Evolutionary conservation across 1,284 basidiomycete species (phyloP).

Genomic region (Naganishia sp.): DNA sequence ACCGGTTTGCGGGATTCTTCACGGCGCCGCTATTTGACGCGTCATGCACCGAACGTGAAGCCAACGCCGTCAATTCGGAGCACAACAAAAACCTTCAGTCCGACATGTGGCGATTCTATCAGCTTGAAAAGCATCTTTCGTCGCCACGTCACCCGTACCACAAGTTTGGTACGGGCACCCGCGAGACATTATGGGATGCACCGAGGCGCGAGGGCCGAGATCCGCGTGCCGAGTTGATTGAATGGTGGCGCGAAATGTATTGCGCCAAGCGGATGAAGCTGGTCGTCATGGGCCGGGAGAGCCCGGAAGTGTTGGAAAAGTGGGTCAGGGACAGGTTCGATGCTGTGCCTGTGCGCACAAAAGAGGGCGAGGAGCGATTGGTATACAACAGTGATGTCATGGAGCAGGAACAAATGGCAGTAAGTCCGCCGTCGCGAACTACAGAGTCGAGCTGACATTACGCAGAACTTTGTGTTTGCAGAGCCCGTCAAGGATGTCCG

Average conservation of each 20-base stretch:
- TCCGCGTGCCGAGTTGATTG: constrained; percentile 83
- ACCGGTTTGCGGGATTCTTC: constrained; percentile 93
- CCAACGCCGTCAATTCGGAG: constrained; percentile 96
- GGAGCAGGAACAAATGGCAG: constrained; percentile 70
- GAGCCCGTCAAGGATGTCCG: constrained; percentile 92
- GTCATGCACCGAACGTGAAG: constrained; percentile 88
- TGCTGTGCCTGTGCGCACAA: constrained; percentile 46
- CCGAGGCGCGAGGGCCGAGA: constrained; percentile 68
- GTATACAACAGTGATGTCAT: constrained; percentile 75
- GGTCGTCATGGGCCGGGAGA: constrained; percentile 84
- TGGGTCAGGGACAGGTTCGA: constrained; percentile 51
- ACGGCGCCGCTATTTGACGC: constrained; percentile 82
- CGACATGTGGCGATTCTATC: constrained; percentile 97
- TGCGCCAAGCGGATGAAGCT: constrained; percentile 92
- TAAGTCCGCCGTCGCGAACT: constrained; percentile 55
- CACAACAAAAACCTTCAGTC: constrained; percentile 96
- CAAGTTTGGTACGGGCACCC: constrained; percentile 91
- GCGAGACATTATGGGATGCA: constrained; percentile 72
- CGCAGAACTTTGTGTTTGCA: constrained; percentile 75
- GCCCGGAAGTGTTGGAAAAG: constrained; percentile 49
- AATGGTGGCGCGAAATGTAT: constrained; percentile 94
- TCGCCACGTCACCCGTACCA: constrained; percentile 80
- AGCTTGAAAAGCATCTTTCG: constrained; percentile 87
- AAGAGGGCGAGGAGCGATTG: constrained; percentile 48
- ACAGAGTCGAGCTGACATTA: background rate